Percentiles rank a stretch among this genome's conserved stretches.
These are phyloP conservation scores for Acrodontium crateriforme DNA, from an alignment of 2,329 filamentous ascomycete genomes.

Conservation along the genomic window DNA sequence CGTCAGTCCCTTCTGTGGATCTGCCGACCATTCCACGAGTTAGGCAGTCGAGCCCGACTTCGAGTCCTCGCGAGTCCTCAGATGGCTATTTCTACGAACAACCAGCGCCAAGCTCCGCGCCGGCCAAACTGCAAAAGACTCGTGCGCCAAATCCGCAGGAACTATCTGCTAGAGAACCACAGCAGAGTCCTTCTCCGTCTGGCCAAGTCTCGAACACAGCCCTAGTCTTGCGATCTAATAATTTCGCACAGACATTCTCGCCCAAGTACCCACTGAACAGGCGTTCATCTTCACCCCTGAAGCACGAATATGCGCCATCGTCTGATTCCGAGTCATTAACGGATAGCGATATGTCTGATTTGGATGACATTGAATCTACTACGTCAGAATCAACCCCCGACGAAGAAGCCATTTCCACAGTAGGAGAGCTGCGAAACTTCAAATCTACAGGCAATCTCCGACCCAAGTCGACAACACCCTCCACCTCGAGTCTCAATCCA, in stretches of 20 bases:
- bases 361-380: conserved; percentile 33
- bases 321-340: conserved; percentile 49
- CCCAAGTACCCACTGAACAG: no score
- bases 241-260: no score
- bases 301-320: conserved; percentile 93
- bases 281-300: conserved; percentile 79
- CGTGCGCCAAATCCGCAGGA: no score
- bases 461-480: conserved; percentile 11
- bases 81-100: conserved; percentile 2
- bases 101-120: conserved; percentile 18
- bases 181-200: conserved; percentile 23
- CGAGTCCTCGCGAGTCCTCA: conserved; percentile 19
- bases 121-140: conserved; percentile 22
- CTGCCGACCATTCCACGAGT: conserved; percentile 33
- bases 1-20: conserved; percentile 34
- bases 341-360: conserved; percentile 41
- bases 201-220: no score
- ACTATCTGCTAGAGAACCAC: conserved; percentile 7
- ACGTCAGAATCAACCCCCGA: conserved; percentile 42
- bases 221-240: no score
- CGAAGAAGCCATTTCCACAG: conserved; percentile 28
- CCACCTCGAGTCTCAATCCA: conserved; percentile 41
- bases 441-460: conserved; percentile 10
- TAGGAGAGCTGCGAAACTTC: conserved; percentile 23
- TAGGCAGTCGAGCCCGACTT: conserved; percentile 27